phyloP scores from a whole-genome alignment of 192 early-diverging fungal genomes.

The Phlyctochytrium arcticum region DNA sequence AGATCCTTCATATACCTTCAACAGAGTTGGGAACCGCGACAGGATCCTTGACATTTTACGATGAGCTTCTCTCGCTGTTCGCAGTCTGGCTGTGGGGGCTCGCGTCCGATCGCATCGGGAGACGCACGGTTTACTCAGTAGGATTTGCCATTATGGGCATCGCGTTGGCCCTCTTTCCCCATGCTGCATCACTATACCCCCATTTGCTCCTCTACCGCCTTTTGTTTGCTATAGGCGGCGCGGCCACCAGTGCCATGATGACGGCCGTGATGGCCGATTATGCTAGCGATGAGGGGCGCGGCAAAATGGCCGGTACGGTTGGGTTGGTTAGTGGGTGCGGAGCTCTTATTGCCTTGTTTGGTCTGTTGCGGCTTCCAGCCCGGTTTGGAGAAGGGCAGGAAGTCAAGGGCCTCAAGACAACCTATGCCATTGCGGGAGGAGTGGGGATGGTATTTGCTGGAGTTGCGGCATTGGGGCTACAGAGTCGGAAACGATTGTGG shows the following conservation, averaged over 20 bases:
- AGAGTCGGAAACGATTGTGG: not conserved
- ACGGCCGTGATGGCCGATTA: constrained; percentile 62
- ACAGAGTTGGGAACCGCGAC: constrained; percentile 34
- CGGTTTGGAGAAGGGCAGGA: constrained; percentile 22
- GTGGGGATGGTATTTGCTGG: constrained; percentile 33
- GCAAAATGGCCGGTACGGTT: constrained; percentile 49
- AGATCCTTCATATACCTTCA: constrained; percentile 32
- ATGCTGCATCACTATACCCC: constrained; percentile 53
- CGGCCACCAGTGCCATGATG: constrained; percentile 63
- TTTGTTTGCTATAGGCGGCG: constrained; percentile 65
- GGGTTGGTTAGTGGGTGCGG: constrained; percentile 61
- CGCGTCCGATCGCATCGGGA: constrained; percentile 54
- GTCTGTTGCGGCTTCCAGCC: constrained; percentile 45
- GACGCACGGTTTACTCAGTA: constrained; percentile 47
- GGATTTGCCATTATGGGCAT: constrained; percentile 54
- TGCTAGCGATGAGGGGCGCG: constrained; percentile 43
- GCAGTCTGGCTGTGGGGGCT: constrained; percentile 57
- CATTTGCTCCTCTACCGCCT: constrained; percentile 55
- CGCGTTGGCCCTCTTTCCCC: constrained; percentile 45
- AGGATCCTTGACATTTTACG: constrained; percentile 61
- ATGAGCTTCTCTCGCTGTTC: constrained; percentile 57
- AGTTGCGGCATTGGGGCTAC: constrained; percentile 34
- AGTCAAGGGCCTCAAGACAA: constrained; percentile 25
- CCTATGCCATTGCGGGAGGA: constrained; percentile 35
- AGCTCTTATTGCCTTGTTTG: constrained; percentile 51